Evolutionary conservation across 305 asterid species (phyloP).

Genomic region (Solanum hybrid): DNA sequence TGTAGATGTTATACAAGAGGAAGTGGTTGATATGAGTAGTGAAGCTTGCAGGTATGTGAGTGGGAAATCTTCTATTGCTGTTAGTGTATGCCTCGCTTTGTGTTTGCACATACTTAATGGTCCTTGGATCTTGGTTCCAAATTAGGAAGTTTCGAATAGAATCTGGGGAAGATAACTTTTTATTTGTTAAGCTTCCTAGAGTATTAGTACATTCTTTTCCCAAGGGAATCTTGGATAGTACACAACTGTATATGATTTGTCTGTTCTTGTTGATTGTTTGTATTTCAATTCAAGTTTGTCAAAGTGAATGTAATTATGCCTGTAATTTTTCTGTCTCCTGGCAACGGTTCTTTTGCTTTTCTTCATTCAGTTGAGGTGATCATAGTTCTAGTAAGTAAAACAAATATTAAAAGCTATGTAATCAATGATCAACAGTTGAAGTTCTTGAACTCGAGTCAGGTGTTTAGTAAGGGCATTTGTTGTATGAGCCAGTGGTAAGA

Average conservation of each 20-base stretch:
- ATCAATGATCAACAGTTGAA: neutral
- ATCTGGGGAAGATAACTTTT: neutral
- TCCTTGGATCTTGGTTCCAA: conserved; percentile 63
- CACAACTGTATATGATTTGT: neutral
- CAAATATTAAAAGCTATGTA: neutral
- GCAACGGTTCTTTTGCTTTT: neutral
- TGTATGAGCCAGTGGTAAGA: neutral
- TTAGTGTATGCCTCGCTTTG: conserved; percentile 46
- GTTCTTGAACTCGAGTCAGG: neutral
- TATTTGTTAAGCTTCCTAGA: neutral
- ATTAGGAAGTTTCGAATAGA: conserved; percentile 10
- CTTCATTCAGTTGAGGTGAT: neutral
- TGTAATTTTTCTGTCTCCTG: neutral
- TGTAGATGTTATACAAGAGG: conserved; percentile 31
- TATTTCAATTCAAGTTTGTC: neutral
- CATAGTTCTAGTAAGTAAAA: neutral
- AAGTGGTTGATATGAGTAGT: conserved; percentile 45
- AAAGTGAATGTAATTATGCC: neutral
- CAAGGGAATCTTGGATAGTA: neutral
- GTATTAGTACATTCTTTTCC: neutral
- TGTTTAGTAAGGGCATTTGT: neutral
- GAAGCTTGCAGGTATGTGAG: conserved; percentile 33
- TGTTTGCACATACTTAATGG: conserved; percentile 60
- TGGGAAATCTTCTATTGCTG: conserved; percentile 39
- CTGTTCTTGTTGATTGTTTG: neutral